These are phyloP conservation scores for Neoascochyta sp. DNA, from an alignment of 2,329 filamentous ascomycete genomes.

Conservation along the genomic window DNA sequence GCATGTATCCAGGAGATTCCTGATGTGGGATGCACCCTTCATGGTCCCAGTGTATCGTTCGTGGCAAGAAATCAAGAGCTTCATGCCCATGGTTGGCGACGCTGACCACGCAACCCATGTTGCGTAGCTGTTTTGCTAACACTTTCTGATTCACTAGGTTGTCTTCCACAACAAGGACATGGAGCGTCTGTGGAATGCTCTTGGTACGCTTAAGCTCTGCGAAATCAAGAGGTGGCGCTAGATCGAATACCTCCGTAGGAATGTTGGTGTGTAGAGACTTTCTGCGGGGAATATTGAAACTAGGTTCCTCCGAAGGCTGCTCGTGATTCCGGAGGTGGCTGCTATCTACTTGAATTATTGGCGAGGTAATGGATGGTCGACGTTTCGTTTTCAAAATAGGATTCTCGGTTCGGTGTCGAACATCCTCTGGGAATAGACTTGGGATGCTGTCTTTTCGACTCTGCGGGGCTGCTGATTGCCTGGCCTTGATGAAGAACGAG, in stretches of 20 bases:
- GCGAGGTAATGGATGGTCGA: conserved; percentile 2
- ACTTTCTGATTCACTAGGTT: conserved; percentile 44
- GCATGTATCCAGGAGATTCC: background rate
- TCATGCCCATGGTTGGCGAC: conserved; percentile 41
- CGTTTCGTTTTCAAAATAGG: conserved; percentile 4
- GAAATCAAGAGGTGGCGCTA: conserved; percentile 6
- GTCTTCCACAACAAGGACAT: conserved; percentile 37
- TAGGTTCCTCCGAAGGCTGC: background rate
- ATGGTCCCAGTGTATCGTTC: conserved; percentile 23
- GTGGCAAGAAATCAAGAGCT: conserved; percentile 33
- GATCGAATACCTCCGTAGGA: conserved; percentile 4
- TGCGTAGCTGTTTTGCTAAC: conserved; percentile 39
- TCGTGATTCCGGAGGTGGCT: conserved; percentile 1
- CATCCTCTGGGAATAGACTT: conserved; percentile 17
- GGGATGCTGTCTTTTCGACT: conserved; percentile 16
- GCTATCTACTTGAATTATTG: conserved; percentile 1
- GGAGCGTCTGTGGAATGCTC: conserved; percentile 10
- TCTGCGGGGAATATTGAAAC: background rate
- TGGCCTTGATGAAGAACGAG: conserved; percentile 31
- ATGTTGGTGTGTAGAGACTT: conserved; percentile 1
- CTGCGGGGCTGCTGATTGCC: conserved; percentile 9
- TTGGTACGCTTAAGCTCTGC: conserved; percentile 9
- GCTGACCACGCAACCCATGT: conserved; percentile 34
- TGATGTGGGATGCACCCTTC: too few relatives aligned
- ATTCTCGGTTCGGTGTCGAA: conserved; percentile 14